Base-by-base conservation (phyloP, 2,329 filamentous ascomycete genomes). In the Tolypocladium capitatum region DNA sequence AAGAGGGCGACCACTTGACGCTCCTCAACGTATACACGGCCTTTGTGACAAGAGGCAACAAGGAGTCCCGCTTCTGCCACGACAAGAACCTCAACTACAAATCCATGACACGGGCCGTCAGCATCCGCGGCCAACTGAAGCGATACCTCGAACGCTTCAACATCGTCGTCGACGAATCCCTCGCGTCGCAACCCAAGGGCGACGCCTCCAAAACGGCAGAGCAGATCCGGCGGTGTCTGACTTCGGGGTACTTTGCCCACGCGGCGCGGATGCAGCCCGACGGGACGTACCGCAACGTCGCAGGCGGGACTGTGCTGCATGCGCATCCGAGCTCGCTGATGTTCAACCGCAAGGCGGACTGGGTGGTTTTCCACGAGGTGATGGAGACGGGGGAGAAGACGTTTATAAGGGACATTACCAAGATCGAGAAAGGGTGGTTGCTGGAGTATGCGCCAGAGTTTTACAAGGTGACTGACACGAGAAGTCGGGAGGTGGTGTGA, bases 291-390 rank as follows among this genome's bases (percentile, higher is more conserved):
- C 80, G 78, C 56, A 91, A 87, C 45, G 82, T 95, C n/a, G 82
- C 83, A 51, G 88, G 88, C 30, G 81, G 80, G 35, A 84, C 83
- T 45, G 77, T 81, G 5, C 71, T 97, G 46, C 78, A 94, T 69
- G 88, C 89, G 21, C 92, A 98, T 66, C 92, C 92, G 1, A 94
- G 81, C 60, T 94, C 86, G 35, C 68, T 97, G 55, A 88, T 97
- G 81, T 97, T 97, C 71, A 94, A 95, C 64, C 81, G 90, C 48
- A 96, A 94, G 69, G 88, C 88, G 11, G 89, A 96, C 53, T 97
- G 91, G 89, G 89, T 97, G 10, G 77, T 98, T 32, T 98, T 96
- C 60, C 85, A 94, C 58, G 91, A 96, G 67, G 80, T 95, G 34
- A 80, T 95, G 73, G 87, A 97, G 68, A 94, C 86, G 5, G 80